These are phyloP conservation scores for Coffea eugenioides DNA, from an alignment of 257 asterid species.

Conservation along the genomic window DNA sequence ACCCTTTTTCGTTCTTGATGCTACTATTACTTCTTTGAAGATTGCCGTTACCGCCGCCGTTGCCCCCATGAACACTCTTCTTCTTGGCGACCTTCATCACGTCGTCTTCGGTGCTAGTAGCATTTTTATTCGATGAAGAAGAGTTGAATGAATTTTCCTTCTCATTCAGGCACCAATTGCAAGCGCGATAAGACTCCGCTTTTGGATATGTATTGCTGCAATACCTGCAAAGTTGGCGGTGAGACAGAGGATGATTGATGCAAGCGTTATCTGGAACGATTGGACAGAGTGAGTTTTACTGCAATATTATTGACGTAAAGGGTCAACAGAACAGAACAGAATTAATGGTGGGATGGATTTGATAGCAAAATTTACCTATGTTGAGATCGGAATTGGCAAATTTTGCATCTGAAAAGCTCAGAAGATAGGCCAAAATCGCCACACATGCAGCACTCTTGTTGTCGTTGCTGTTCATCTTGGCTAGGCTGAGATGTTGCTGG, in stretches of 20 bases:
- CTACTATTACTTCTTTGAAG: conserved; percentile 7
- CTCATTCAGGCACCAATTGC: conserved; percentile 71
- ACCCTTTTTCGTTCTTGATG: conserved; percentile 9
- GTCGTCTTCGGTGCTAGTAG: conserved; percentile 17
- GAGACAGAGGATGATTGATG: background rate
- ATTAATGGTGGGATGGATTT: background rate
- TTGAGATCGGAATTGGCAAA: conserved; percentile 61
- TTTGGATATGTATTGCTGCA: conserved; percentile 70
- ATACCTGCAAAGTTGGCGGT: conserved; percentile 34
- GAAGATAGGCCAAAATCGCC: conserved; percentile 67
- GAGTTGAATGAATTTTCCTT: conserved; percentile 35
- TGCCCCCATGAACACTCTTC: conserved; percentile 11
- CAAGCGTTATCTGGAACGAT: background rate
- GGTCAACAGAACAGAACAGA: no score
- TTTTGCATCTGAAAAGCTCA: conserved; percentile 60
- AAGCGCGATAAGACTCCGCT: conserved; percentile 39
- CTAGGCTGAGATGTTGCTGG: conserved; percentile 9
- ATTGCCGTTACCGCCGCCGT: background rate
- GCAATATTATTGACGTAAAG: background rate
- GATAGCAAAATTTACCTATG: conserved; percentile 43
- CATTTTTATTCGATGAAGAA: conserved; percentile 27
- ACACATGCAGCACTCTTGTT: conserved; percentile 73
- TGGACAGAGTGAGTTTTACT: background rate
- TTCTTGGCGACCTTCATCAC: conserved; percentile 31
- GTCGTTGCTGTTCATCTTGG: conserved; percentile 19